These are phyloP conservation scores for Lablab purpureus DNA, from an alignment of 306 rosid species.

Conservation along the genomic window DNA sequence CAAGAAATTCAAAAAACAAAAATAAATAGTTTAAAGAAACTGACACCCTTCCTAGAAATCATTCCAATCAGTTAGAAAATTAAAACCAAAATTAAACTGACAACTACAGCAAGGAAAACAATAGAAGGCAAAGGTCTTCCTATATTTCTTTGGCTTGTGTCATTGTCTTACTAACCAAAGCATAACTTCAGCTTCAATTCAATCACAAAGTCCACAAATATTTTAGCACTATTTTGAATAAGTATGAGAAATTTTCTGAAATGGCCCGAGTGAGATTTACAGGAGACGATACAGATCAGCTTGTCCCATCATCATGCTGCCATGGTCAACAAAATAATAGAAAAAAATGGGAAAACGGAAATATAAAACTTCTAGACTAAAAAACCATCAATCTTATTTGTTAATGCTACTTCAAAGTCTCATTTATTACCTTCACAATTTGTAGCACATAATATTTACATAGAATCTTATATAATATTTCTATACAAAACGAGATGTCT, in stretches of 20 bases:
- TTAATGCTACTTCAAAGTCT: background rate
- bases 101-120: background rate
- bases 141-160: background rate
- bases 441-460: background rate
- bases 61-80: background rate
- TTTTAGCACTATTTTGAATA: background rate
- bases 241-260: background rate
- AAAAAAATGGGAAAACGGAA: background rate
- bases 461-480: background rate
- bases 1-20: background rate
- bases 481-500: background rate
- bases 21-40: background rate
- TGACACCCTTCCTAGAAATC: background rate
- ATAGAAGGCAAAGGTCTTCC: background rate
- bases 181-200: background rate
- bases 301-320: background rate
- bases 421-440: background rate
- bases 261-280: background rate
- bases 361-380: background rate
- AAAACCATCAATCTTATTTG: background rate
- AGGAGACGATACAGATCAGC: background rate
- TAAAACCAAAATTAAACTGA: slow-evolving; percentile 7
- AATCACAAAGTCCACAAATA: background rate
- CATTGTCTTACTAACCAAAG: slow-evolving; percentile 4
- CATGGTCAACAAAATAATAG: too few relatives aligned